Evolutionary conservation across 2,329 filamentous ascomycete species (phyloP).

Genomic region (Botrytis hyacinthi): DNA sequence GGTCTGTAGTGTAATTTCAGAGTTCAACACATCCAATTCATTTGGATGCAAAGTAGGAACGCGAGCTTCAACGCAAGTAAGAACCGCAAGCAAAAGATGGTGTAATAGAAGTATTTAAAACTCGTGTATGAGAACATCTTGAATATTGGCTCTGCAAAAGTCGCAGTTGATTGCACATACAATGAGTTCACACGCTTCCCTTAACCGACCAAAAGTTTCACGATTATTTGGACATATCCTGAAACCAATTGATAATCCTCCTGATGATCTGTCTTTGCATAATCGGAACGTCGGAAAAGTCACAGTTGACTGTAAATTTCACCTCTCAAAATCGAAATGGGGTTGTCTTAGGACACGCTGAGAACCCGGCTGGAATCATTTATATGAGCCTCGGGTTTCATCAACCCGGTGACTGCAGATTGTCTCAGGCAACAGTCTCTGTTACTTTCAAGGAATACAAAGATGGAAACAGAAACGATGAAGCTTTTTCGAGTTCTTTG

Average conservation of each 20-base stretch:
- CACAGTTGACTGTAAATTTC: not conserved
- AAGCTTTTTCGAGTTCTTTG: not conserved
- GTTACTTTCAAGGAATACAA: not conserved
- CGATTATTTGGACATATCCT: not conserved
- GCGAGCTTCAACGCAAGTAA: not conserved
- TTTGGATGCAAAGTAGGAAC: not conserved
- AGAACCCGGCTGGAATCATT: not conserved
- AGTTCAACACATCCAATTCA: not conserved
- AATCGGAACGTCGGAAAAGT: not conserved
- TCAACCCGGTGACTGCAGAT: not conserved
- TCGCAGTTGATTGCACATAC: not conserved
- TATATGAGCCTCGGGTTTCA: not conserved
- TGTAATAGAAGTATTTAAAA: not conserved
- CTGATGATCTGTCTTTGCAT: not conserved
- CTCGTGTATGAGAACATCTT: not conserved
- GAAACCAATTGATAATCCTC: not conserved
- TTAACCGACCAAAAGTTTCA: not conserved
- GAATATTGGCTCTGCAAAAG: not conserved
- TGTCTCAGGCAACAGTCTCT: not conserved
- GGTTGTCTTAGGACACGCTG: not conserved
- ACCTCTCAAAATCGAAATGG: not conserved
- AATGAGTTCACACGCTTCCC: not conserved
- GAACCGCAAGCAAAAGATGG: not conserved
- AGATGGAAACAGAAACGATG: not conserved
- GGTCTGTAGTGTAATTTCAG: not conserved